phyloP scores from a whole-genome alignment of 306 rosid species.

The Sechiopsis laciniata region DNA sequence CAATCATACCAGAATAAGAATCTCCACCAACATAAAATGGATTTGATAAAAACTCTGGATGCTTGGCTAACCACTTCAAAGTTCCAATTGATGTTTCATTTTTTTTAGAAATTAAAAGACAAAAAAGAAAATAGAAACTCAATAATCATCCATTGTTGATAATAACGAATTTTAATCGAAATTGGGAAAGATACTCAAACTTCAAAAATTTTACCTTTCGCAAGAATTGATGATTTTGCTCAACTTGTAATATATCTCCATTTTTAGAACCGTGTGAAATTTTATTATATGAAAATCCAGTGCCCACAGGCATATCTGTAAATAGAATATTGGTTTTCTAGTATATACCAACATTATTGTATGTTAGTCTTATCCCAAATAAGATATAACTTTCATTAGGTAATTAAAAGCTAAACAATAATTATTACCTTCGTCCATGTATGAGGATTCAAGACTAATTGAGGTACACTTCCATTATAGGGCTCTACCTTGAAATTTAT shows the following conservation, averaged over 20 bases:
- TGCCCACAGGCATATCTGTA: conserved; percentile 51
- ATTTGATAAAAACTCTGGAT: conserved; percentile 46
- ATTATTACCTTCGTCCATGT: conserved; percentile 70
- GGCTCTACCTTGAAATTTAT: conserved; percentile 33
- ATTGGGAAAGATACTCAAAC: too few species aligned
- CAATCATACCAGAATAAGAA: conserved; percentile 58
- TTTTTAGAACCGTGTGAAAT: conserved; percentile 21
- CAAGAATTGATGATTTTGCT: conserved; percentile 44
- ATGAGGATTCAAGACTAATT: conserved; percentile 35
- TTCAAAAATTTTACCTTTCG: conserved; percentile 35
- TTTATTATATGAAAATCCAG: conserved; percentile 61
- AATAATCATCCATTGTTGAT: too few species aligned
- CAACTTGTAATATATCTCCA: conserved; percentile 36
- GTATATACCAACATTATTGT: background rate
- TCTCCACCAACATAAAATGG: conserved; percentile 56
- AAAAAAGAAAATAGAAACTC: too few species aligned
- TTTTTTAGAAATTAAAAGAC: too few species aligned
- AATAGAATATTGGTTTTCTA: conserved; percentile 54
- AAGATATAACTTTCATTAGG: too few species aligned
- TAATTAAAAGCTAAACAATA: too few species aligned
- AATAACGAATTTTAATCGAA: too few species aligned
- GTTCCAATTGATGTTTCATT: too few species aligned
- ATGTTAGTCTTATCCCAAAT: too few species aligned
- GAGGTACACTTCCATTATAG: conserved; percentile 53
- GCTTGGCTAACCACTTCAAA: conserved; percentile 62